Evolutionary conservation across 257 asterid genomes (phyloP).

Genomic region (Anisodus acutangulus): DNA sequence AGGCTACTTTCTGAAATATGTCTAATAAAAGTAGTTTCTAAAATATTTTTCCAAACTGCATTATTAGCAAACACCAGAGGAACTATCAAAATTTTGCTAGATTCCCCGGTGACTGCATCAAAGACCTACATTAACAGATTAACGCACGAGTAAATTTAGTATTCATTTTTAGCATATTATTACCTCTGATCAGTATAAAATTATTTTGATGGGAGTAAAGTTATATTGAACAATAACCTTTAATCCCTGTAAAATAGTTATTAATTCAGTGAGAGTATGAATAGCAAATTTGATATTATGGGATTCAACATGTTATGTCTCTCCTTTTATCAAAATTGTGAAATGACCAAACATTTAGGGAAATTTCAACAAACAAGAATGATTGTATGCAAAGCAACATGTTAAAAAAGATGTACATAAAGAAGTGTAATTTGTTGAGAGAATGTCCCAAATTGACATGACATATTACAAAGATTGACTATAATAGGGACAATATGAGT

Average conservation of each 20-base stretch:
- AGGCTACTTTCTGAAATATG: background rate
- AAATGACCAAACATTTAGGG: background rate
- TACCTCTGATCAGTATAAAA: background rate
- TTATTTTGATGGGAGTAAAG: background rate
- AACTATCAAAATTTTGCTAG: background rate
- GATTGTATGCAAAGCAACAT: constrained; percentile 25
- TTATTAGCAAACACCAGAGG: background rate
- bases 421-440: constrained; percentile 28
- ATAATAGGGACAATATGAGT: constrained; percentile 32
- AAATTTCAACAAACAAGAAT: constrained; percentile 11
- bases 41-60: background rate
- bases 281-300: background rate
- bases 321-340: background rate
- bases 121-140: background rate
- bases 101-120: background rate
- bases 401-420: constrained; percentile 22
- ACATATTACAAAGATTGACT: constrained; percentile 32
- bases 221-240: background rate
- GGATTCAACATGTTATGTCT: constrained; percentile 15
- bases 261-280: background rate
- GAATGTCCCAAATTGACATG: constrained; percentile 31
- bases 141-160: background rate
- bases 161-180: background rate
- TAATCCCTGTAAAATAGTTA: background rate
- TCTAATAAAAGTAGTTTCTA: background rate